Evolutionary conservation across 2,329 filamentous ascomycete species (phyloP), one percentile per base, ranked within the genome.

Genomic region (Neonectria sp.): DNA sequence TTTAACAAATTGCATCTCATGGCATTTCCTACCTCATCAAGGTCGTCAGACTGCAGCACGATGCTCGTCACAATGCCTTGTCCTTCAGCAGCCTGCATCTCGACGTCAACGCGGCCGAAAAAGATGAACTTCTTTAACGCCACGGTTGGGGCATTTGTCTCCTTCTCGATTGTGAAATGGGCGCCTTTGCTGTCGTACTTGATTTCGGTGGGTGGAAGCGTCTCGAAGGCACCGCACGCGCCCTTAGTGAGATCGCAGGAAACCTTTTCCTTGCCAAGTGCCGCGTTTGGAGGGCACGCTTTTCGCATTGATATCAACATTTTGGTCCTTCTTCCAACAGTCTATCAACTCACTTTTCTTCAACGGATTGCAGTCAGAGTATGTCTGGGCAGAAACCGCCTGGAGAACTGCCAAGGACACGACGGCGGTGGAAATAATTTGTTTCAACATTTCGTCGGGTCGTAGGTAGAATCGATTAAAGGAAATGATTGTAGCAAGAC

Each of bases 101-200:
- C 89, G 67, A 94, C 90, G 61, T 96, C 92, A 73, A 97, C 89
- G 76, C 91, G 91, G 70, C 95, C 95, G 81, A 97, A 98, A 93
- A 98, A 98, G 81, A 98, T 94, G 86, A 96, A 98, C 87, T 95
- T 95, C 75, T 90, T 87, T 63, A 88, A 89, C 75, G 86, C 87
- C 80, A 97, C 94, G 27, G 92, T 93, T 35, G 93, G 91, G 51
- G 88, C 89, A 53, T 94, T 87, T 9, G 79, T 84, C 68, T 89
- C 87, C 55, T 89, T 84, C 29, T 86, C 88, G 83, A 97, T 97
- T 75, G 89, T 88, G 82, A 89, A 89, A 69, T 82, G 79, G 65
- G 87, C 87, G 67, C 87, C 87, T 37, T 84, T 79, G 56, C 71
- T 70, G 73, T 83, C 81, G 78, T 88, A 88, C 27, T 71, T 76